A percentile compares a stretch with the other conserved stretches of the same genome.
phyloP scores from a whole-genome alignment of 2,329 filamentous ascomycete species.

The Mycosphaerella arachidis region DNA sequence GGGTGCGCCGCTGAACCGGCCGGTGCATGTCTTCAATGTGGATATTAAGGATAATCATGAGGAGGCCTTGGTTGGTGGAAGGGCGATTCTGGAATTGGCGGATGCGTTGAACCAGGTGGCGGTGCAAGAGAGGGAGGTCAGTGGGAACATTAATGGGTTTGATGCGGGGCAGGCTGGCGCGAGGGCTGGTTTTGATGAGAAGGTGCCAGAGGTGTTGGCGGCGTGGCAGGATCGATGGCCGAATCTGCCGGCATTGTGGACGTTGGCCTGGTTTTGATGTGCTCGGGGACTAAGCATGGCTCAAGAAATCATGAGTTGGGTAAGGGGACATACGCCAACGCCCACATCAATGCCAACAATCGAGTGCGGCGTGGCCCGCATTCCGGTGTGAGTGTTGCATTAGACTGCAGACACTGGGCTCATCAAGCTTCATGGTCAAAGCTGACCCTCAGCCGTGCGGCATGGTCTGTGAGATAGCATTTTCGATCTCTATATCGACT shows the following conservation, averaged over 20 bases:
- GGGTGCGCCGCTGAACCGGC: slow-evolving; percentile 79
- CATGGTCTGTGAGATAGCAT: too few species aligned
- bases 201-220: slow-evolving; percentile 84
- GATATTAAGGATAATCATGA: slow-evolving; percentile 99
- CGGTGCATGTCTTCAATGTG: slow-evolving; percentile 96
- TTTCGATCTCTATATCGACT: background rate
- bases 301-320: too few species aligned
- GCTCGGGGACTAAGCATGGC: background rate
- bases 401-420: background rate
- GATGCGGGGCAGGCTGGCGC: slow-evolving; percentile 66
- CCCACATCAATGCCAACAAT: too few species aligned
- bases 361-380: background rate
- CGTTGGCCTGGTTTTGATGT: slow-evolving; percentile 85
- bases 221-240: slow-evolving; percentile 96
- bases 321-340: too few species aligned
- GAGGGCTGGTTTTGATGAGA: slow-evolving; percentile 79
- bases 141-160: slow-evolving; percentile 56
- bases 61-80: slow-evolving; percentile 84
- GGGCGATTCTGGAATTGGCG: slow-evolving; percentile 87
- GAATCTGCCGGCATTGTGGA: slow-evolving; percentile 86
- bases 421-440: too few species aligned
- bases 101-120: slow-evolving; percentile 78
- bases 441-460: background rate
- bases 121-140: slow-evolving; percentile 68
- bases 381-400: background rate